These are phyloP conservation scores for Nitzschia sp. DNA, from an alignment of 108 stramenopile genomes.

Conservation along the genomic window DNA sequence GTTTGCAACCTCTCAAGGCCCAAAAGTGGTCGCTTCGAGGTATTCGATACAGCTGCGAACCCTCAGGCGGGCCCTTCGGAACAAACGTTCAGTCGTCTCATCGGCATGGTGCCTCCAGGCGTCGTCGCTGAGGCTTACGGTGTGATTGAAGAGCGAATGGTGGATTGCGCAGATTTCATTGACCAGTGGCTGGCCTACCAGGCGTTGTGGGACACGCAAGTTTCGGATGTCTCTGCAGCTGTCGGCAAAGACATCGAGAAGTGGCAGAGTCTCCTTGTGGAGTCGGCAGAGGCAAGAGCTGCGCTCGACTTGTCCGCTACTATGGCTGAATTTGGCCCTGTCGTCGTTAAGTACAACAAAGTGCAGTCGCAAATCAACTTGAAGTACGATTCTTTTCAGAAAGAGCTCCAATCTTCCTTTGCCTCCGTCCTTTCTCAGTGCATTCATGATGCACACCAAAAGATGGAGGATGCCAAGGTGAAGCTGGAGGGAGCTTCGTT, in stretches of 20 bases:
- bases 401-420: slow-evolving; percentile 90
- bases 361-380: slow-evolving; percentile 93
- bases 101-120: slow-evolving; percentile 50
- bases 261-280: slow-evolving; percentile 86
- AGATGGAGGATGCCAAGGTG: slow-evolving; percentile 69
- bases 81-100: slow-evolving; percentile 57
- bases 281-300: slow-evolving; percentile 82
- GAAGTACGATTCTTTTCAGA: slow-evolving; percentile 98
- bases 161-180: slow-evolving; percentile 70
- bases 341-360: slow-evolving; percentile 87
- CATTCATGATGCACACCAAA: slow-evolving; percentile 65
- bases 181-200: slow-evolving; percentile 94
- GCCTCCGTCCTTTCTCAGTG: slow-evolving; percentile 73
- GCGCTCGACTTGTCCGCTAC: slow-evolving; percentile 87
- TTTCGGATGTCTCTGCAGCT: slow-evolving; percentile 72
- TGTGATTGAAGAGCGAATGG: slow-evolving; percentile 70
- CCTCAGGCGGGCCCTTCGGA: not conserved
- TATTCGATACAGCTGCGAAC: slow-evolving; percentile 60
- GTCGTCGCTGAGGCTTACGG: slow-evolving; percentile 67
- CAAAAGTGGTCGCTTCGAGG: slow-evolving; percentile 87
- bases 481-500: slow-evolving; percentile 83
- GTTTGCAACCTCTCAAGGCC: slow-evolving; percentile 85
- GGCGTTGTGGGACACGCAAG: slow-evolving; percentile 93
- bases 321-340: slow-evolving; percentile 84
- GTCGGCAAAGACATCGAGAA: slow-evolving; percentile 85